A percentile compares a stretch with the other conserved stretches of the same genome.
Evolutionary conservation across 2,329 filamentous ascomycete genomes (phyloP).

Genomic region (Penicillium sp.): DNA sequence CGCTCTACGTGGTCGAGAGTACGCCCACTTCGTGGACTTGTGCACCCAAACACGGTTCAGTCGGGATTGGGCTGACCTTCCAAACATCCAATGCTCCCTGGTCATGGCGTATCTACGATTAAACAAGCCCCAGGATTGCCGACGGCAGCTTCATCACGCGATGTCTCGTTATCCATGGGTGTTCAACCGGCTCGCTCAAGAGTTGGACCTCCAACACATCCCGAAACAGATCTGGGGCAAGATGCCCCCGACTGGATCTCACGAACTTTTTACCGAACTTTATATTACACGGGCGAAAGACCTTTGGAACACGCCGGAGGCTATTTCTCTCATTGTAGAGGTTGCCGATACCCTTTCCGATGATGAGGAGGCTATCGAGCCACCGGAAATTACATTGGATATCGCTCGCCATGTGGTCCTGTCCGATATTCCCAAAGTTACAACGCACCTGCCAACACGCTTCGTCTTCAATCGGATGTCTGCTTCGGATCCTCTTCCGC

Average conservation of each 20-base stretch:
- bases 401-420: constrained; percentile 77
- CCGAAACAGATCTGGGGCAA: constrained; percentile 84
- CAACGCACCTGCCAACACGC: constrained; percentile 66
- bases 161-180: constrained; percentile 82
- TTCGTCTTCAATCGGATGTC: constrained; percentile 68
- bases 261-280: constrained; percentile 71
- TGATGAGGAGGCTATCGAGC: constrained; percentile 46
- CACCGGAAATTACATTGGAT: constrained; percentile 52
- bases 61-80: constrained; percentile 57
- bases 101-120: constrained; percentile 75
- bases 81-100: constrained; percentile 74
- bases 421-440: constrained; percentile 71
- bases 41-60: constrained; percentile 54
- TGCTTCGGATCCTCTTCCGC: constrained; percentile 81
- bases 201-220: constrained; percentile 71
- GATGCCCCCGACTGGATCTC: constrained; percentile 63
- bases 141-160: constrained; percentile 64
- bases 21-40: constrained; percentile 73
- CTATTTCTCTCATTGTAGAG: constrained; percentile 67
- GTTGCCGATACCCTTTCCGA: constrained; percentile 60
- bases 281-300: constrained; percentile 78
- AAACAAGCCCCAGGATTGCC: constrained; percentile 65
- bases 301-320: constrained; percentile 80
- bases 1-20: constrained; percentile 77
- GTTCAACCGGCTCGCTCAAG: constrained; percentile 76